Percentiles rank a stretch among this genome's conserved stretches.
Evolutionary conservation across 345 rosid species (phyloP).

Genomic region (Bruguiera sexangula): DNA sequence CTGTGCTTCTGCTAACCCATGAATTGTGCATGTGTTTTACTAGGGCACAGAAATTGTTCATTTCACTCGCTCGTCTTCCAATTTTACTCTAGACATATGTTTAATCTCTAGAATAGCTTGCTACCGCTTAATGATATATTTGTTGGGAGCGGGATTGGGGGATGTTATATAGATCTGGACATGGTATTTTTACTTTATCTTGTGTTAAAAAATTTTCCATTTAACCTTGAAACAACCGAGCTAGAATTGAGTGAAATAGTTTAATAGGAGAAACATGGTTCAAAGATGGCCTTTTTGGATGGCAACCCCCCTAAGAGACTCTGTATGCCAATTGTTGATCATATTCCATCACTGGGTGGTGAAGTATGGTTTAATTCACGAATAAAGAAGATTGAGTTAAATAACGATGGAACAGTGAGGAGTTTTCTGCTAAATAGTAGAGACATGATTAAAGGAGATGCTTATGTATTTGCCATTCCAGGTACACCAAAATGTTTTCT

Average conservation of each 20-base stretch:
- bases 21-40: background rate
- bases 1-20: background rate
- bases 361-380: slow-evolving; percentile 76
- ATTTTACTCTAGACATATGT: background rate
- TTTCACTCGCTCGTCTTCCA: background rate
- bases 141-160: background rate
- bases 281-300: slow-evolving; percentile 97
- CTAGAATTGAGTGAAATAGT: no score
- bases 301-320: slow-evolving; percentile 97
- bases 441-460: no score
- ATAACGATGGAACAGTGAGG: no score
- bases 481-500: no score
- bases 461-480: no score
- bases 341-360: slow-evolving; percentile 74
- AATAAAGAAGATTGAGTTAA: slow-evolving; percentile 69
- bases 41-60: background rate
- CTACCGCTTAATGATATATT: background rate
- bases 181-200: background rate
- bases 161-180: background rate
- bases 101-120: background rate
- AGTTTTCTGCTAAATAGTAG: no score
- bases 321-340: slow-evolving; percentile 77
- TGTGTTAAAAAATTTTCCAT: background rate
- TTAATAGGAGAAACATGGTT: slow-evolving; percentile 90
- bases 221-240: no score